Conservation (phyloP, 352 stramenopile species). For the Globisporangium recalcitrans region DNA sequence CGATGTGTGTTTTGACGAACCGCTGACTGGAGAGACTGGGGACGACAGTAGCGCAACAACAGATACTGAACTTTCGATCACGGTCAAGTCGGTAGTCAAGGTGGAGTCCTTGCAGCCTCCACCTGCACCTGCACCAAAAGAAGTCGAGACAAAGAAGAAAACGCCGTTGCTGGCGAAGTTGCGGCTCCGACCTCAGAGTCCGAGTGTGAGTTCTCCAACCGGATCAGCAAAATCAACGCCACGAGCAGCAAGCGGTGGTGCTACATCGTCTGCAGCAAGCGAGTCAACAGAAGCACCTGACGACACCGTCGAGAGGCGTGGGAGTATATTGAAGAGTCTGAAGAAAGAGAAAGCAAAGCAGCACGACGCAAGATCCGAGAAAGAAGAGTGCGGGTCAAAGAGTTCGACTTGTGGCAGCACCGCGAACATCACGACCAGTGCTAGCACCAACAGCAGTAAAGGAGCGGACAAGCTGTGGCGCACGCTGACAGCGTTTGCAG, state of each 20-base stretch:
- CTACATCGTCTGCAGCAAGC: neutral
- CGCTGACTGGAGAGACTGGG: neutral
- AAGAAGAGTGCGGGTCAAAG: conserved; percentile 4
- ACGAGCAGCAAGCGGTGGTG: neutral
- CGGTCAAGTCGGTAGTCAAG: neutral
- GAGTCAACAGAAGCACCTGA: neutral
- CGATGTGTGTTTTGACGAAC: neutral
- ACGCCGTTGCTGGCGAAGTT: conserved; percentile 51
- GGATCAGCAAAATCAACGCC: conserved; percentile 15
- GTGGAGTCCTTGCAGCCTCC: neutral
- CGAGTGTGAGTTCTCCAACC: conserved; percentile 13
- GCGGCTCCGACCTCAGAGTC: conserved; percentile 44
- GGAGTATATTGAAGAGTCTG: conserved; percentile 13
- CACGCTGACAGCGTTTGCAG: conserved; percentile 34
- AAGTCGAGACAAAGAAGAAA: conserved; percentile 16
- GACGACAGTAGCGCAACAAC: neutral
- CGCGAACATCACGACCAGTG: conserved; percentile 6
- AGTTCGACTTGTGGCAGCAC: neutral
- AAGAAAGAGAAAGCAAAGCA: conserved; percentile 8
- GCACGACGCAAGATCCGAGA: neutral
- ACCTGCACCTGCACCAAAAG: neutral
- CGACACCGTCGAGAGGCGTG: neutral
- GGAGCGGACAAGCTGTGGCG: conserved; percentile 30
- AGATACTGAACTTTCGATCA: neutral
- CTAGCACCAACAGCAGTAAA: conserved; percentile 19